A percentile compares a stretch with the other conserved stretches of the same genome.
Conservation (phyloP, 1,284 basidiomycete species). For the Fistulina hepatica region DNA sequence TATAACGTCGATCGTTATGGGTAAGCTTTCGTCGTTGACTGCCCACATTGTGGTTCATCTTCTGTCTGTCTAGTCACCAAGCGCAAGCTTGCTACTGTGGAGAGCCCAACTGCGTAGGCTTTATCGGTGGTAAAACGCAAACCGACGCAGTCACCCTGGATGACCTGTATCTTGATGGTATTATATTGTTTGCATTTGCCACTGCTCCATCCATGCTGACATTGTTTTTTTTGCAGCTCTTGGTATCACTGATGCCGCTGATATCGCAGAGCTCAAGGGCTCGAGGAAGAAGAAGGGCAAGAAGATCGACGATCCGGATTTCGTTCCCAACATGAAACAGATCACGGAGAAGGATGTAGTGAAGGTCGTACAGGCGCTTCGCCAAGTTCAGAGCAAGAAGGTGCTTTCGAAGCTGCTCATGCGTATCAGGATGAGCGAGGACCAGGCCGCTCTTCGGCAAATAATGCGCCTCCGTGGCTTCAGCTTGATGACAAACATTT, state of each 20-base stretch:
- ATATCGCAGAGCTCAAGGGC: slow-evolving; percentile 72
- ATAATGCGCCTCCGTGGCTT: slow-evolving; percentile 93
- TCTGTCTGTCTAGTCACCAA: slow-evolving; percentile 67
- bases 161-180: slow-evolving; percentile 90
- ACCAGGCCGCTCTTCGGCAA: slow-evolving; percentile 69
- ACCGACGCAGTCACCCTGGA: slow-evolving; percentile 93
- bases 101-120: slow-evolving; percentile 92
- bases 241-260: slow-evolving; percentile 88
- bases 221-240: slow-evolving; percentile 48
- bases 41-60: slow-evolving; percentile 1
- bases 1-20: slow-evolving; percentile 99
- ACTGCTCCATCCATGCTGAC: slow-evolving; percentile 6
- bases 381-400: slow-evolving; percentile 79
- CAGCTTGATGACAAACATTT: slow-evolving; percentile 81
- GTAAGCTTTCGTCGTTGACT: slow-evolving; percentile 35
- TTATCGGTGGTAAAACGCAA: slow-evolving; percentile 97
- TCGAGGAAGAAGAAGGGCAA: slow-evolving; percentile 85
- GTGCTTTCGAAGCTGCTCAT: slow-evolving; percentile 79
- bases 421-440: slow-evolving; percentile 83
- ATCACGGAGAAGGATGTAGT: slow-evolving; percentile 75
- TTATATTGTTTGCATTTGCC: slow-evolving; percentile 15
- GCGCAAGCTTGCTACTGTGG: slow-evolving; percentile 95
- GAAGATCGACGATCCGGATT: slow-evolving; percentile 88
- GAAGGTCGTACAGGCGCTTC: slow-evolving; percentile 85
- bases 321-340: slow-evolving; percentile 66